phyloP scores from a whole-genome alignment of 2,329 filamentous ascomycete genomes.

The Chrysoporthe cubensis region DNA sequence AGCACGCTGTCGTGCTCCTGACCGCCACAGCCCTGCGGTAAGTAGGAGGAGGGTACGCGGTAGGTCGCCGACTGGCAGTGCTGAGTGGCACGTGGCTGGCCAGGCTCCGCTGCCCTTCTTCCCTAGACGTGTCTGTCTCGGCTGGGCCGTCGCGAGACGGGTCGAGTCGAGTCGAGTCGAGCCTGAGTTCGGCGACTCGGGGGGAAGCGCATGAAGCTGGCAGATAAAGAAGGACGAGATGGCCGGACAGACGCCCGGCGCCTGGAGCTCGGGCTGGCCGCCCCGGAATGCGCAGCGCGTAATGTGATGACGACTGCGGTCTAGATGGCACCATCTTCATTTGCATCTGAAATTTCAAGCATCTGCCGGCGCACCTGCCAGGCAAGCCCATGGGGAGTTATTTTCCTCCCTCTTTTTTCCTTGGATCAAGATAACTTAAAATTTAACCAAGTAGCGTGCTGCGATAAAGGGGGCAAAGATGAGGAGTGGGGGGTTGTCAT shows the following conservation, averaged over 20 bases:
- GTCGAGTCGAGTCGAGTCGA: no score
- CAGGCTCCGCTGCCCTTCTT: not conserved
- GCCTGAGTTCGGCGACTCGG: no score
- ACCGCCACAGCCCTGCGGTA: not conserved
- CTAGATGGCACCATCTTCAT: not conserved
- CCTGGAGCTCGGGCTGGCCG: not conserved
- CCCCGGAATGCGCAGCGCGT: not conserved
- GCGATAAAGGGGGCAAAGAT: not conserved
- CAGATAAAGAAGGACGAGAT: no score
- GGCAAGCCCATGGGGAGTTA: not conserved
- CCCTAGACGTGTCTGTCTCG: not conserved
- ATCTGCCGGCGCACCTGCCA: not conserved
- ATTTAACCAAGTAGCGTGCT: not conserved
- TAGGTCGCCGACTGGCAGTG: no score
- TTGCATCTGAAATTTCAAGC: not conserved
- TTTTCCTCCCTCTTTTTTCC: not conserved
- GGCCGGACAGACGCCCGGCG: not conserved
- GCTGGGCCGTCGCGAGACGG: not conserved
- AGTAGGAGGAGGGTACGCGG: not conserved
- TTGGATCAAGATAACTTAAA: not conserved
- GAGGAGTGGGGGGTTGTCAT: not conserved
- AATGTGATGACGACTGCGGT: constrained; percentile 1
- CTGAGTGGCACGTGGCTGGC: not conserved
- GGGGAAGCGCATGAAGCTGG: no score
- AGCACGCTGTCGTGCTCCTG: no score